Evolutionary conservation across 176 grass and related monocot species (phyloP).

Genomic region (Tillandsia leiboldiana): DNA sequence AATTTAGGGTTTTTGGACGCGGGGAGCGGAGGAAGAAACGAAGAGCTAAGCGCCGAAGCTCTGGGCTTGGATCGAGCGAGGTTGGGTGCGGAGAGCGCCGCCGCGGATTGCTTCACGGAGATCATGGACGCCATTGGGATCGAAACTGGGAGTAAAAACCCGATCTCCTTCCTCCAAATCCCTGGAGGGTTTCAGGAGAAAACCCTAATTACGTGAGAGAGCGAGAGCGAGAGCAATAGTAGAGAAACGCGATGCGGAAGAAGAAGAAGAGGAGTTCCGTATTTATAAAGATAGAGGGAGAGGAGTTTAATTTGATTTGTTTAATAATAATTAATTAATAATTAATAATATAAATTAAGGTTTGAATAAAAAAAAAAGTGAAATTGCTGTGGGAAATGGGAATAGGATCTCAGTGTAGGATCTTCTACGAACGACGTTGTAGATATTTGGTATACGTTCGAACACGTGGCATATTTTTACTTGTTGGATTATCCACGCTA

Average conservation of each 20-base stretch:
- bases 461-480: too few species aligned
- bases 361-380: too few species aligned
- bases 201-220: not conserved
- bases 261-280: slow-evolving; percentile 1
- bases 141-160: too few species aligned
- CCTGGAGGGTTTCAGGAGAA: not conserved
- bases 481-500: too few species aligned
- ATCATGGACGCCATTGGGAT: slow-evolving; percentile 11
- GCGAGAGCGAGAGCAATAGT: not conserved
- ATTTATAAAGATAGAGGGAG: not conserved
- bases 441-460: too few species aligned
- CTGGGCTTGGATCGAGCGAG: not conserved
- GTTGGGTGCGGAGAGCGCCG: not conserved
- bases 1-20: not conserved
- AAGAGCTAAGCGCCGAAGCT: not conserved
- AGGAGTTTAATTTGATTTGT: not conserved
- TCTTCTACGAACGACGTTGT: too few species aligned
- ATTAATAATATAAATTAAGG: too few species aligned
- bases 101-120: slow-evolving; percentile 13
- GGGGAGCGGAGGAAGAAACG: slow-evolving; percentile 4
- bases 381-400: too few species aligned
- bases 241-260: not conserved
- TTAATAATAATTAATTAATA: too few species aligned
- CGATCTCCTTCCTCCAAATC: too few species aligned
- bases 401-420: too few species aligned